Evolutionary conservation across 768 basidiomycete genomes (phyloP), one percentile per base, ranked within the genome.

Genomic region (Naganishia kalamii): DNA sequence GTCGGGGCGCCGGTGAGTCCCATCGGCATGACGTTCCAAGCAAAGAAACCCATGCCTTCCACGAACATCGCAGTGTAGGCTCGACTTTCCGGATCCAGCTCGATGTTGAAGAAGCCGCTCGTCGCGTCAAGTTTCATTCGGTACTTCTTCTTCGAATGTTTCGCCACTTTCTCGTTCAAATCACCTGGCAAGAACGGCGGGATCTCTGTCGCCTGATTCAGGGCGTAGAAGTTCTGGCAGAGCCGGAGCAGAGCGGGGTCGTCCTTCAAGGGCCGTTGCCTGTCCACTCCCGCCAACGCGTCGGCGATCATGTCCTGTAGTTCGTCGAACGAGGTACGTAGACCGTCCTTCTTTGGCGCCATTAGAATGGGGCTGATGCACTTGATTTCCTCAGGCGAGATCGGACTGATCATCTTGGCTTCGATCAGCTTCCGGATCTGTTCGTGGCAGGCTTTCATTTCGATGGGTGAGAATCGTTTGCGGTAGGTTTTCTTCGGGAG

Each of bases 341-440:
- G 13, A 7, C 32, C 21, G 25, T 80, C 78, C 4, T 41, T 35
- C 57, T 60, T 60, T 25, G 15, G 7, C 12, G 57, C 57, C 57
- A 60, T 40, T 19, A 60, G 32, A n/a, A 60, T 35, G 5, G 57
- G 33, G 33, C 30, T 35, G 17, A 35, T n/a, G 25, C 57, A 60
- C n/a, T 41, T 35, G 57, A 60, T 19, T 15, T 60, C 57, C 37
- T 60, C 57, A 4, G 57, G 33, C 10, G 32, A 6, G 30, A 29
- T 21, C 6, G 17, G 57, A 13, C 29, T 19, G 37, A 60, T 60
- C 19, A 60, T 60, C 17, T 40, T 40, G 13, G 57, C 57, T 15
- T 21, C 33, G 6, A 35, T 12, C 23, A 60, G 35, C n/a, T 78
- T 72, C 23, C 81, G 76, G 23, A 40, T 17, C 37, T 40, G 37